These are phyloP conservation scores for Fraxinus nigra DNA, from an alignment of 305 asterid genomes.

Conservation along the genomic window DNA sequence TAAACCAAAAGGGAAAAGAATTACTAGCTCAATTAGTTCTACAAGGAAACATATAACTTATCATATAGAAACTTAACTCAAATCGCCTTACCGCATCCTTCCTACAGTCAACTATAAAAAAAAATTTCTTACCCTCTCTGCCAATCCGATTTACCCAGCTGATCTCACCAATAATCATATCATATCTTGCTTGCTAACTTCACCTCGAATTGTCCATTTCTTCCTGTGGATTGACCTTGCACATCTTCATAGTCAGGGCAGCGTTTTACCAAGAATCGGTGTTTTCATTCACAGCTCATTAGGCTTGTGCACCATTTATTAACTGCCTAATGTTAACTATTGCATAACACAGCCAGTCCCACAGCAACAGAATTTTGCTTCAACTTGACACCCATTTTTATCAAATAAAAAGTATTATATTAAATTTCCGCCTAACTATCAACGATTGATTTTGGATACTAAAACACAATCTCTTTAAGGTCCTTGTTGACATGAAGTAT, in stretches of 20 bases:
- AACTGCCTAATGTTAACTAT: background rate
- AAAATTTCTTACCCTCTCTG: background rate
- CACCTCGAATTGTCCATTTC: background rate
- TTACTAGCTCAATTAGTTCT: background rate
- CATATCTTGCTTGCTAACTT: background rate
- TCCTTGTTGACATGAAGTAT: background rate
- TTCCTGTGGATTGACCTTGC: background rate
- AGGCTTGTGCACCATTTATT: background rate
- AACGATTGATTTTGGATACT: background rate
- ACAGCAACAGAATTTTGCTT: background rate
- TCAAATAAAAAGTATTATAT: background rate
- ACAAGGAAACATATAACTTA: background rate
- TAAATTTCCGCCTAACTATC: background rate
- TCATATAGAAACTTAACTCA: background rate
- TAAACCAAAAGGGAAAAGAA: background rate
- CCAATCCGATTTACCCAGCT: background rate
- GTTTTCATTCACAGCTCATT: background rate
- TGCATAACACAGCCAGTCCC: background rate
- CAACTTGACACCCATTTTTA: background rate
- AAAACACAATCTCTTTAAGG: background rate
- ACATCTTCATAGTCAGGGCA: background rate
- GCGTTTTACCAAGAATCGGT: background rate
- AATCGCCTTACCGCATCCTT: background rate
- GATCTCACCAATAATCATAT: background rate
- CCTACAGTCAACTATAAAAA: background rate